Evolutionary conservation across 345 rosid species (phyloP), one percentile per base, ranked within the genome.

Genomic region (Brassica incana): DNA sequence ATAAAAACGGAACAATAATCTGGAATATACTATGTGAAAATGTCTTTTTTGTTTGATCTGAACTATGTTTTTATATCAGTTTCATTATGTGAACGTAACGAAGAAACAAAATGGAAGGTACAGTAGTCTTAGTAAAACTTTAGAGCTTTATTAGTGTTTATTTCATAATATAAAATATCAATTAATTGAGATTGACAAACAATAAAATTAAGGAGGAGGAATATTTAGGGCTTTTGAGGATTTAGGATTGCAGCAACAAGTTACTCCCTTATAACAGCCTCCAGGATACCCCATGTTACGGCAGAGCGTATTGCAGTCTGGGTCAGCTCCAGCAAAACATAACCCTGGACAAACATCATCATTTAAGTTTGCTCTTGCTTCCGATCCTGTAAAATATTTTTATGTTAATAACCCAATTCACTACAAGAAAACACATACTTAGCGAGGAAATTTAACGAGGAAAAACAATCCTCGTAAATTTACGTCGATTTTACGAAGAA

Each of bases 231-330:
- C 0, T 66, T 68, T 74, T 30, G 45, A 27, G 14, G 20, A 5
- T 65, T 56, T 56, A 5, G 56, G 78, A 0, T 38, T 40, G 60
- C 79, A 76, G 18, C 73, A 76, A 76, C 79, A 76, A 0, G 73
- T 58, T 25, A 25, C 5, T 58, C 33, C 79, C 40, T 29, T 58
- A 54, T 27, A 27, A 27, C 79, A 76, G 8, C 67, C 40, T 27
- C 73, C 43, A 6, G 67, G 2, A 58, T 12, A 75, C 3, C 78
- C 66, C 2, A 14, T n/a, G 36, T 38, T 2, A 20, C 0, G 0
- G 29, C 78, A 76, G 6, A 76, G 58, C 38, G 72, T 38, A n/a
- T 36, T 8, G 59, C 79, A 76, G 59, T 66, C 67, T 76, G 79
- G 79, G 36, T 4, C 58, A 35, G 67, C 4, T 23, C 54, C 65